Evolutionary conservation across 1,284 basidiomycete genomes (phyloP), one percentile per base, ranked within the genome.

Genomic region (Trametes pubescens): DNA sequence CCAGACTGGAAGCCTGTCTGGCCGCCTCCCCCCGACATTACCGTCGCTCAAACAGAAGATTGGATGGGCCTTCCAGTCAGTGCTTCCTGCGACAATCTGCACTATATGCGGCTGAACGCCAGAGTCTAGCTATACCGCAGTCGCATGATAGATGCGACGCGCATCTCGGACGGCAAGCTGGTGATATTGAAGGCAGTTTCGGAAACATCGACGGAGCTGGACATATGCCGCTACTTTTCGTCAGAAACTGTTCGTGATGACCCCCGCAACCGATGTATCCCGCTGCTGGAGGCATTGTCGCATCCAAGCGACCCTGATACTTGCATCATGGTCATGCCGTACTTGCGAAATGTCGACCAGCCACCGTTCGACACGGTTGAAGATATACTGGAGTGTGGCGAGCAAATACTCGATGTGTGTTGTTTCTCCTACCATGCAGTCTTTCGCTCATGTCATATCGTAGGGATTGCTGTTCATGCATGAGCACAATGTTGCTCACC

Each of bases 281-380:
- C 74, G 2, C 68, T 78, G 9, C 26, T 78, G 0, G 76, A 76
- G 26, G 52, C 65, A 0, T 69, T 77, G 21, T 48, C 26, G 5
- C 72, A 76, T 32, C 9, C 52, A 0, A 49, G 43, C 2, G 69
- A 72, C 16, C 14, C 43, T 6, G 29, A 46, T 0, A 40, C 67
- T 1, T 67, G 66, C 0, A 69, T 69, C 32, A 55, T 77, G 9
- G 73, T 77, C 11, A 75, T 77, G 73, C 76, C 76, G 0, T 71
- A 75, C 18, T 44, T 77, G 14, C 67, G 71, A 0, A 44, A 56
- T 10, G 56, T 68, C 14, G 65, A 75, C 24, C 22, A 60, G 2
- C 75, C 75, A 14, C 37, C 37, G 2, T 74, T 76, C n/a, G 61
- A 58, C 1, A 29, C 48, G 2, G 40, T 76, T 0, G 67, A 62